phyloP scores from a whole-genome alignment of 129 eudicot genomes.

The Artemisia tridentata region DNA sequence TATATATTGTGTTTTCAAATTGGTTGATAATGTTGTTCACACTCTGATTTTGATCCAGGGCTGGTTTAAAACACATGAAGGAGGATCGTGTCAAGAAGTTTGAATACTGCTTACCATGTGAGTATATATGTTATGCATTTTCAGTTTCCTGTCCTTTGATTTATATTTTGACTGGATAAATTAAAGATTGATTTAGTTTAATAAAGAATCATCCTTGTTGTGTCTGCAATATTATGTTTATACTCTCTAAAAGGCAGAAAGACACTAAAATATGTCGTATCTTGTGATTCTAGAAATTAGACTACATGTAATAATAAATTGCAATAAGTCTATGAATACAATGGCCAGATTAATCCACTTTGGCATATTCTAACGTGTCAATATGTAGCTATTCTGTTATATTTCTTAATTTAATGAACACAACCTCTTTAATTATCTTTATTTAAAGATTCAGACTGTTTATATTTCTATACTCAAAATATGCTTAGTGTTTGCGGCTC shows the following conservation, averaged over 20 bases:
- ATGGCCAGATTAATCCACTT: neutral
- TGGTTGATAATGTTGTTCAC: neutral
- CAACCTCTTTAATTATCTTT: too few species aligned
- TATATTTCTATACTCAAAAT: too few species aligned
- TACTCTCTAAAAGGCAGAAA: neutral
- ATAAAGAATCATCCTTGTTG: neutral
- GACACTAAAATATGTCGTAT: neutral
- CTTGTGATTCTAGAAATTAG: neutral
- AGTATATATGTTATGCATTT: conserved; percentile 22
- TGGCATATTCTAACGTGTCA: neutral
- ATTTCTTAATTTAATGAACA: too few species aligned
- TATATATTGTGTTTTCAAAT: neutral
- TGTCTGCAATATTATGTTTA: neutral
- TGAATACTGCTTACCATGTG: conserved; percentile 89
- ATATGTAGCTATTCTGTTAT: too few species aligned
- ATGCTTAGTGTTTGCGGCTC: too few species aligned
- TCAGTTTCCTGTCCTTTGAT: neutral
- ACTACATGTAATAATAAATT: neutral
- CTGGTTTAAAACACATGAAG: conserved; percentile 70
- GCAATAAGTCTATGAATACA: neutral
- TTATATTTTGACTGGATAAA: neutral
- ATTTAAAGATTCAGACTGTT: too few species aligned
- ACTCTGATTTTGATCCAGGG: conserved; percentile 48
- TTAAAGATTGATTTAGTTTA: neutral
- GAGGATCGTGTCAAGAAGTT: conserved; percentile 71